Evolutionary conservation across 805 yeast genomes (phyloP).

Genomic region (Yarrowia sp.): DNA sequence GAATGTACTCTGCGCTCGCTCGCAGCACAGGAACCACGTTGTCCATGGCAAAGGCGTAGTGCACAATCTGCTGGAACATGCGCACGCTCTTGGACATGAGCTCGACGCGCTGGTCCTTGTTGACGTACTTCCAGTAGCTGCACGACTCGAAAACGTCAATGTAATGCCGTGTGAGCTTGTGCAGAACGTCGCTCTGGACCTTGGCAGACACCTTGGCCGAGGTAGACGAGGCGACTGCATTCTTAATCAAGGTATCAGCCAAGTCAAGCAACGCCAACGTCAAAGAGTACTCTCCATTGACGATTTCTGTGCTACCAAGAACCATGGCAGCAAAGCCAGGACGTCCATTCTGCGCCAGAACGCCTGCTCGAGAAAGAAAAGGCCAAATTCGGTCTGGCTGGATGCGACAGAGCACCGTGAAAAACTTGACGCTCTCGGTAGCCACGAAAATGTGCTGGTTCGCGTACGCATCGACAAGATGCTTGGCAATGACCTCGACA

Average conservation of each 20-base stretch:
- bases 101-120: conserved; percentile 55
- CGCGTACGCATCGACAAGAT: conserved; percentile 68
- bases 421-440: conserved; percentile 48
- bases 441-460: conserved; percentile 50
- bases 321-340: conserved; percentile 63
- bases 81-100: conserved; percentile 56
- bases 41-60: conserved; percentile 56
- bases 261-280: conserved; percentile 60
- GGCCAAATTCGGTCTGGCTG: conserved; percentile 77
- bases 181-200: conserved; percentile 54
- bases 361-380: conserved; percentile 61
- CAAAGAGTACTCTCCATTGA: conserved; percentile 63
- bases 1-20: conserved; percentile 50
- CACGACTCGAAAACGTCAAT: conserved; percentile 74
- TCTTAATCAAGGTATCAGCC: conserved; percentile 51
- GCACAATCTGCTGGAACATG: conserved; percentile 55
- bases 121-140: conserved; percentile 62
- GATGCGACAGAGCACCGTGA: conserved; percentile 48
- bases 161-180: conserved; percentile 53
- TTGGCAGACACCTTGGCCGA: conserved; percentile 40
- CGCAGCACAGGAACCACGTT: conserved; percentile 52
- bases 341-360: conserved; percentile 59
- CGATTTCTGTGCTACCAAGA: conserved; percentile 70
- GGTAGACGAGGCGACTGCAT: conserved; percentile 42
- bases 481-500: conserved; percentile 57